Evolutionary conservation across 2,329 filamentous ascomycete genomes (phyloP).

Genomic region (Chaetothyriales sp.): DNA sequence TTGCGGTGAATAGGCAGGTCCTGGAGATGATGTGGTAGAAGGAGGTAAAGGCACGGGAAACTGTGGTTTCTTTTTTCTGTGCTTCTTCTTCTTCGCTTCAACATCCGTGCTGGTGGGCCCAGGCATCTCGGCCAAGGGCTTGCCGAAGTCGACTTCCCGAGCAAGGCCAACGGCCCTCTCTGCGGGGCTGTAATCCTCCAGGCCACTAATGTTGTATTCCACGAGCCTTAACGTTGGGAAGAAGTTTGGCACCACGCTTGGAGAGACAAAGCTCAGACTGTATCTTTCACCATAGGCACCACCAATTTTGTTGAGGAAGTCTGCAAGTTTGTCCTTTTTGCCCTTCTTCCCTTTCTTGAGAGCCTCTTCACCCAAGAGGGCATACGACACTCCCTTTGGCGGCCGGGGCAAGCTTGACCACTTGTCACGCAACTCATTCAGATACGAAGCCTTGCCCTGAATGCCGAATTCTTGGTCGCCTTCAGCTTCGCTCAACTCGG

Average conservation of each 20-base stretch:
- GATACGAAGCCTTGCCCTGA: slow-evolving; percentile 60
- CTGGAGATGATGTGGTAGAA: slow-evolving; percentile 55
- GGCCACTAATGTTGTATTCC: slow-evolving; percentile 77
- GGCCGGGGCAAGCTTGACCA: slow-evolving; percentile 62
- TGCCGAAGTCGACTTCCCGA: neutral
- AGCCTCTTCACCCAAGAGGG: slow-evolving; percentile 9
- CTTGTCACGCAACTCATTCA: slow-evolving; percentile 57
- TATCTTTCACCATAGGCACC: slow-evolving; percentile 76
- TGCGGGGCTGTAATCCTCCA: slow-evolving; percentile 37
- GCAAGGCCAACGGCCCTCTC: slow-evolving; percentile 8
- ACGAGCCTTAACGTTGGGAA: slow-evolving; percentile 80
- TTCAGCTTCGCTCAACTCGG: neutral
- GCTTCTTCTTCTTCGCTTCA: slow-evolving; percentile 32
- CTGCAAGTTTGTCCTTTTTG: slow-evolving; percentile 33
- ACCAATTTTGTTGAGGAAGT: slow-evolving; percentile 53
- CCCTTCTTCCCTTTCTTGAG: slow-evolving; percentile 36
- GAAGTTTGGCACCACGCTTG: slow-evolving; percentile 84
- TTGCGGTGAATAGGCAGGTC: slow-evolving; percentile 81
- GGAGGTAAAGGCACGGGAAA: slow-evolving; percentile 57
- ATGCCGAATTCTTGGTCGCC: slow-evolving; percentile 37
- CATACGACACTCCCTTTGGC: slow-evolving; percentile 17
- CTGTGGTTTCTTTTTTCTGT: slow-evolving; percentile 41
- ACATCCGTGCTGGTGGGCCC: neutral
- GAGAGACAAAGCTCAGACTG: slow-evolving; percentile 62
- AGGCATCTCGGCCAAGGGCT: neutral